Base-by-base conservation (phyloP, 352 stramenopile species). In the Phytophthora pistaciae region DNA sequence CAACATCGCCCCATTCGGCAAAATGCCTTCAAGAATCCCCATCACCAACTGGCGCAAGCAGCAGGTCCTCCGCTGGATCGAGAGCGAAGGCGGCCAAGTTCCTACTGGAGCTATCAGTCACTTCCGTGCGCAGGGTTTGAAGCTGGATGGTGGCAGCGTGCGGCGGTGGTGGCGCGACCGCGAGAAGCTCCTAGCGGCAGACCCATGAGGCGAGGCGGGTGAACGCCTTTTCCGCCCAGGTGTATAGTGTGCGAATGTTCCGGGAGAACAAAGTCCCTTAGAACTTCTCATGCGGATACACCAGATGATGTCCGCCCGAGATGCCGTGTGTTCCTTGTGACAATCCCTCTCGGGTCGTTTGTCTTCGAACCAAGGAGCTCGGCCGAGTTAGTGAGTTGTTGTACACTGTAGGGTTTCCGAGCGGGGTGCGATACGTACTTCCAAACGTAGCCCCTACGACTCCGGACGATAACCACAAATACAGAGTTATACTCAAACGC, bases 91-190 rank as follows among this genome's bases (percentile, higher is more conserved):
- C 25, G 27, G 27, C 1, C 14, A 33, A 3, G 50, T 67, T 5
- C 66, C 56, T 16, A 62, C 59, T 3, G 25, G 40, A 25, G 64
- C 64, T 13, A 53, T 48, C n/a, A 59, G 53, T 27, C 42, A 71
- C 56, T 71, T 71, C 8, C 20, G 38, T 49, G 48, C 21, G 33
- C 59, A 36, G n/a, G 58, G 50, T 3, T 74, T 60, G 60, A 66
- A 60, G 20, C 18, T 78, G n/a, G 52, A 31, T 5, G 20, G 21
- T 42, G 54, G 31, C 6, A 55, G 60, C 11, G 60, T 70, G 36
- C 49, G 60, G 1, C n/a, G 61, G 18, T 73, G 59, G 70, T 77
- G 64, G 54, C 65, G 66, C 23, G 20, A 74, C 36, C 56, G 71
- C 18, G 70, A 65, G 9, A 56, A 67, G 48, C 46, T 74, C 10